A percentile compares a stretch with the other conserved stretches of the same genome.
Evolutionary conservation across 148 eudicot genomes (phyloP).

Genomic region (Rhododendron henanense): DNA sequence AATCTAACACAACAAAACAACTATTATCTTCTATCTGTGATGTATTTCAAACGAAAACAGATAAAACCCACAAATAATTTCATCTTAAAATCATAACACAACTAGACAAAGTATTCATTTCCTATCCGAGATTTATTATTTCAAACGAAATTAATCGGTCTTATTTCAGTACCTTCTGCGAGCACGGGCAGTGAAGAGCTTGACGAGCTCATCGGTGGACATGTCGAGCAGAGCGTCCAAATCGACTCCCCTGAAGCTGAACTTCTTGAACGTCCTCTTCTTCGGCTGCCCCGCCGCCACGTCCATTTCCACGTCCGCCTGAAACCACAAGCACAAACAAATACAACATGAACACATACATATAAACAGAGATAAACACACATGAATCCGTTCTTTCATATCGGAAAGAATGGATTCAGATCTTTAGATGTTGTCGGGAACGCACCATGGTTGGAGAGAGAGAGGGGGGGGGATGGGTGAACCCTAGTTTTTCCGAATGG

Average conservation of each 20-base stretch:
- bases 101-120: background rate
- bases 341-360: background rate
- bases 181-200: constrained; percentile 62
- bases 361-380: background rate
- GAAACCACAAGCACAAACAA: background rate
- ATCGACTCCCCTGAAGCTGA: constrained; percentile 77
- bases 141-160: background rate
- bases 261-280: constrained; percentile 94
- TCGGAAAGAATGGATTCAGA: background rate
- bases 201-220: constrained; percentile 72
- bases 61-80: background rate
- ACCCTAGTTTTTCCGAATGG: background rate
- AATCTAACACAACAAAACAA: background rate
- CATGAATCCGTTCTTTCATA: background rate
- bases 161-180: constrained; percentile 41
- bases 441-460: constrained; percentile 8
- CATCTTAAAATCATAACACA: background rate
- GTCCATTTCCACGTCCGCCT: constrained; percentile 44
- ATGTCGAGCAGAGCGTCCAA: constrained; percentile 75
- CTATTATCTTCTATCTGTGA: background rate
- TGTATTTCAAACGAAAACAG: background rate
- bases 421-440: background rate
- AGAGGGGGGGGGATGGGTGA: background rate
- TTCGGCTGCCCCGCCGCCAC: constrained; percentile 53
- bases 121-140: background rate